phyloP scores from a whole-genome alignment of 192 early-diverging fungal species.

The Mortierella claussenii region DNA sequence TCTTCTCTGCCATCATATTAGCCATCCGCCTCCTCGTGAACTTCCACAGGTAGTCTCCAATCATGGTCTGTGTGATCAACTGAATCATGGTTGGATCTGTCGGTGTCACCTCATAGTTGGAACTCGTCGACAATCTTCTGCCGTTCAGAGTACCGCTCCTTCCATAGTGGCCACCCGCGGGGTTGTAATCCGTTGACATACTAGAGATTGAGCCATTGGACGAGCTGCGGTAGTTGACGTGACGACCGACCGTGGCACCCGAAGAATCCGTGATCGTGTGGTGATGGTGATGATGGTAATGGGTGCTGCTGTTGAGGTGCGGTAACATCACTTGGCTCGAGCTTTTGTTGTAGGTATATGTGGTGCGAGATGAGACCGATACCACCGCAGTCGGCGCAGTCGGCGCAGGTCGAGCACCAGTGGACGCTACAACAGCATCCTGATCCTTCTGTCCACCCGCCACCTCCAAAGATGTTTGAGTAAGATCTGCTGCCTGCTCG shows the following conservation, averaged over 20 bases:
- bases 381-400: slow-evolving; percentile 17
- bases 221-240: slow-evolving; percentile 12
- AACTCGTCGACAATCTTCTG: slow-evolving; percentile 23
- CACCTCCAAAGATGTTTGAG: too few species aligned
- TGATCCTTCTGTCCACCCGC: too few species aligned
- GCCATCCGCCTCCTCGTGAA: slow-evolving; percentile 68
- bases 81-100: slow-evolving; percentile 75
- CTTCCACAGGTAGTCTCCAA: slow-evolving; percentile 80
- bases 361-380: slow-evolving; percentile 21
- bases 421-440: too few species aligned
- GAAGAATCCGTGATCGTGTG: slow-evolving; percentile 33
- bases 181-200: slow-evolving; percentile 47
- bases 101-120: slow-evolving; percentile 27
- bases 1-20: slow-evolving; percentile 64
- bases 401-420: too few species aligned
- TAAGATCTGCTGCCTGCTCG: too few species aligned
- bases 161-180: slow-evolving; percentile 11
- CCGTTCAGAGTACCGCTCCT: slow-evolving; percentile 29
- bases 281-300: slow-evolving; percentile 10
- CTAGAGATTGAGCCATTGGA: slow-evolving; percentile 43
- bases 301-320: slow-evolving; percentile 9
- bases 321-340: slow-evolving; percentile 7
- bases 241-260: slow-evolving; percentile 22
- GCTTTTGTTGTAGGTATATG: slow-evolving; percentile 24
- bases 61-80: slow-evolving; percentile 81